Conservation (phyloP, 2,329 filamentous ascomycete genomes). For the Daldinia sp. region DNA sequence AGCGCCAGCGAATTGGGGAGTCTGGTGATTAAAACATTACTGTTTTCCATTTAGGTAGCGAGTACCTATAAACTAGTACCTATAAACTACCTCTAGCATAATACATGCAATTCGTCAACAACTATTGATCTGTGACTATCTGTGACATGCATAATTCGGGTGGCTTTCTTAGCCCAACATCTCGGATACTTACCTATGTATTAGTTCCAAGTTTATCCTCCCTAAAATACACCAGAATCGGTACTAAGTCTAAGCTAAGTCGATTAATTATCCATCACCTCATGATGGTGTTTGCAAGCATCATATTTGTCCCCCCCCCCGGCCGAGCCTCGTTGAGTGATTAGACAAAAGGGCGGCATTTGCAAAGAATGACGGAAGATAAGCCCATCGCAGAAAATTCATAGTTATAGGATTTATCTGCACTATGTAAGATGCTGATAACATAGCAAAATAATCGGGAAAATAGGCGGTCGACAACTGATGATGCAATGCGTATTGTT, state of each 20-base stretch:
- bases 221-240: no score
- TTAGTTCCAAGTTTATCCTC: not conserved
- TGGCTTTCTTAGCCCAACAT: constrained; percentile 7
- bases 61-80: no score
- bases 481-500: constrained; percentile 37
- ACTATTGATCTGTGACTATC: not conserved
- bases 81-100: no score
- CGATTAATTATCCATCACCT: constrained; percentile 24
- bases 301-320: no score
- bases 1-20: constrained; percentile 23
- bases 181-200: no score
- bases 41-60: no score
- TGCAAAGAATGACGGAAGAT: constrained; percentile 35
- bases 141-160: constrained; percentile 13
- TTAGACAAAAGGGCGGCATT: constrained; percentile 14
- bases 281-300: constrained; percentile 27
- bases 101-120: no score
- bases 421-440: not conserved
- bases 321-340: constrained; percentile 22
- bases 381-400: no score
- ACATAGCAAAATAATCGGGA: not conserved
- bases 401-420: not conserved
- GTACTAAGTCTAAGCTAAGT: not conserved
- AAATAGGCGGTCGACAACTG: constrained; percentile 26
- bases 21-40: constrained; percentile 22